Percentiles rank a stretch among this genome's conserved stretches.
phyloP scores from a whole-genome alignment of 2,329 filamentous ascomycete genomes.

The Hymenoscyphus fructigenus region DNA sequence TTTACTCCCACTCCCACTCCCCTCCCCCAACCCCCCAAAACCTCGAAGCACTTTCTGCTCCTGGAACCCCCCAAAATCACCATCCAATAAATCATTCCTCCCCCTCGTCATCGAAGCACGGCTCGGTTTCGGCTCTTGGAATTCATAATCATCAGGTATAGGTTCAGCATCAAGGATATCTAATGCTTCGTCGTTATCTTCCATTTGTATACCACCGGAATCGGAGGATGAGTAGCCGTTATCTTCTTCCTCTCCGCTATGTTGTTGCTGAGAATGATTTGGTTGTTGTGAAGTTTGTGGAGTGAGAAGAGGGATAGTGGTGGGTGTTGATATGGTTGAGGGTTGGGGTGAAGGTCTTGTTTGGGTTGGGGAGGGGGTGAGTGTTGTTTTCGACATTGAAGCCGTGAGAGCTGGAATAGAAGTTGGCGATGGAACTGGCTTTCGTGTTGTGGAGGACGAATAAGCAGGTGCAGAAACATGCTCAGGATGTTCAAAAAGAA shows the following conservation, averaged over 20 bases:
- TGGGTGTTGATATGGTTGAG: background rate
- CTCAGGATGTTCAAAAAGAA: background rate
- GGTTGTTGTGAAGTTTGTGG: background rate
- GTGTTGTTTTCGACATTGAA: background rate
- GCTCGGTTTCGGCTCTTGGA: background rate
- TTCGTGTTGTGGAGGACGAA: background rate
- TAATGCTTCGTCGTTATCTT: constrained; percentile 9
- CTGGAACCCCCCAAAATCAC: background rate
- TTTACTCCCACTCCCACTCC: background rate
- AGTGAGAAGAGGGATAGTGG: background rate
- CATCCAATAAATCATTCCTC: background rate
- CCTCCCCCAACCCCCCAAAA: background rate
- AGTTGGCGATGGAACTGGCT: background rate
- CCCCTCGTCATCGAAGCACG: background rate
- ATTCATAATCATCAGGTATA: constrained; percentile 4
- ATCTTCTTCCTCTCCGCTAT: background rate
- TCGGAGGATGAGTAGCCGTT: constrained; percentile 2
- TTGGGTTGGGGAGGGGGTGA: background rate
- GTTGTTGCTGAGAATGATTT: background rate
- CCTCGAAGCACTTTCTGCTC: background rate
- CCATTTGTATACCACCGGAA: constrained; percentile 16
- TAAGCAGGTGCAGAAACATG: background rate
- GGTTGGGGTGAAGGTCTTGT: background rate
- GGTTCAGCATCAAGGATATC: constrained; percentile 5
- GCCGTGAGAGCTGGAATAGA: background rate